These are phyloP conservation scores for Biscogniauxia marginata DNA, from an alignment of 2,329 filamentous ascomycete genomes.

Conservation along the genomic window DNA sequence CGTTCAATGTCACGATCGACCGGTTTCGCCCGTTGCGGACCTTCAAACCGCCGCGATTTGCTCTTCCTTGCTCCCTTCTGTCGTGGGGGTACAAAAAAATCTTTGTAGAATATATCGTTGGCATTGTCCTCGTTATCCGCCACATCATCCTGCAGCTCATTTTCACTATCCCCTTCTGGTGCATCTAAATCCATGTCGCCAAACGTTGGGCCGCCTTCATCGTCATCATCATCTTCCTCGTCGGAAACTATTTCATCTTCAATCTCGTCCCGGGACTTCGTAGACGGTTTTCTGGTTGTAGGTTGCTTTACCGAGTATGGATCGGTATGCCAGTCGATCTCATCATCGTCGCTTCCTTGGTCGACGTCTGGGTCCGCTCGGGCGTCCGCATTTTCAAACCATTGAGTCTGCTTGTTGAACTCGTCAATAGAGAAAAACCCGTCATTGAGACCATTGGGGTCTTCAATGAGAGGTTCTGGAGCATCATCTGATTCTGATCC, in stretches of 20 bases:
- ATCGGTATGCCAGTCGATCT: slow-evolving; percentile 83
- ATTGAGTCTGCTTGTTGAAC: slow-evolving; percentile 92
- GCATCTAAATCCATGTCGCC: slow-evolving; percentile 74
- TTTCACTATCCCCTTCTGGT: slow-evolving; percentile 65
- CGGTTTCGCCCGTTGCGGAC: slow-evolving; percentile 41
- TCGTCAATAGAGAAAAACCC: slow-evolving; percentile 97
- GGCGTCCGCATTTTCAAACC: slow-evolving; percentile 82
- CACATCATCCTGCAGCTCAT: slow-evolving; percentile 59
- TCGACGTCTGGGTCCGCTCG: slow-evolving; percentile 73
- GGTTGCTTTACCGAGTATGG: slow-evolving; percentile 52
- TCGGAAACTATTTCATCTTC: slow-evolving; percentile 39
- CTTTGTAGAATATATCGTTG: slow-evolving; percentile 85
- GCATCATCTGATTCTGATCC: slow-evolving; percentile 49
- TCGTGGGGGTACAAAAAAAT: slow-evolving; percentile 88
- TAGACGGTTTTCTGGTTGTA: slow-evolving; percentile 29
- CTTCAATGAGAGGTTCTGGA: slow-evolving; percentile 60
- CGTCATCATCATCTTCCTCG: slow-evolving; percentile 60
- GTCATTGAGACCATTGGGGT: slow-evolving; percentile 87
- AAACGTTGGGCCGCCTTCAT: slow-evolving; percentile 81
- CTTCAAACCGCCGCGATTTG: slow-evolving; percentile 42
- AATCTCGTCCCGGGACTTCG: slow-evolving; percentile 36
- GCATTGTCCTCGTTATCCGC: slow-evolving; percentile 69
- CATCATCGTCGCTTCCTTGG: slow-evolving; percentile 76
- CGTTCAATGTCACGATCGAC: slow-evolving; percentile 70
- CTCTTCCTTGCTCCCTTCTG: slow-evolving; percentile 63